phyloP scores from a whole-genome alignment of 306 rosid species.

The Sicyos baderoa region DNA sequence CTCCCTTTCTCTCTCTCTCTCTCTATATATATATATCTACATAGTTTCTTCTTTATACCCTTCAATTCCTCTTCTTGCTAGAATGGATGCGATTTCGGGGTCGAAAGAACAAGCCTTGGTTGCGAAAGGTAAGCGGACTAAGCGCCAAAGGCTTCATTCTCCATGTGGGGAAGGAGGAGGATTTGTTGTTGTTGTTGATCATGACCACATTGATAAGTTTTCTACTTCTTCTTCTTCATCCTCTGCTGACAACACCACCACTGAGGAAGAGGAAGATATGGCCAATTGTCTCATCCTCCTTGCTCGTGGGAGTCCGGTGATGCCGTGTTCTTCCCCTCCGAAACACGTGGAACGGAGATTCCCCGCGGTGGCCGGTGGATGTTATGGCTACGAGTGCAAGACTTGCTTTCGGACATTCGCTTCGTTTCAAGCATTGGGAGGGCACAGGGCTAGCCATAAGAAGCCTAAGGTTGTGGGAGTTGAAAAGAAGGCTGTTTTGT shows the following conservation, averaged over 20 bases:
- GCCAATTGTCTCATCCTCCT: conserved; percentile 81
- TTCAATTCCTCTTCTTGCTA: conserved; percentile 14
- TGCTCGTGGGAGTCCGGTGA: conserved; percentile 57
- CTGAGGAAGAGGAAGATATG: conserved; percentile 78
- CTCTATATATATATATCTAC: too few species aligned
- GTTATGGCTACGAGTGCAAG: conserved; percentile 63
- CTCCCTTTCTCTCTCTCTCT: too few species aligned
- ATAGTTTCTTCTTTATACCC: conserved; percentile 16
- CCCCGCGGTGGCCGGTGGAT: neutral
- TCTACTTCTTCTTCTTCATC: conserved; percentile 43
- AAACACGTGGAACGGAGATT: neutral
- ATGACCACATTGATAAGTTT: neutral
- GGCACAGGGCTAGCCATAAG: conserved; percentile 91
- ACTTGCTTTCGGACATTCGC: conserved; percentile 74
- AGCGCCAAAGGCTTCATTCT: conserved; percentile 89
- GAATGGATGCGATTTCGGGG: conserved; percentile 45
- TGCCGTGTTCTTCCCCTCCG: neutral
- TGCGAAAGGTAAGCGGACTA: conserved; percentile 77
- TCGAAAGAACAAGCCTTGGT: conserved; percentile 37
- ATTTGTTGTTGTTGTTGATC: neutral
- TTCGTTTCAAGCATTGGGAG: conserved; percentile 86
- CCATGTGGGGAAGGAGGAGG: conserved; percentile 29
- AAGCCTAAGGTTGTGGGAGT: conserved; percentile 39
- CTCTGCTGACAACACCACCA: conserved; percentile 24
- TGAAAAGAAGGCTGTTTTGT: conserved; percentile 16